Percentiles rank a stretch among this genome's conserved stretches.
Evolutionary conservation across 2,329 filamentous ascomycete genomes (phyloP).

Genomic region (Stagonosporopsis chrysanthemi): DNA sequence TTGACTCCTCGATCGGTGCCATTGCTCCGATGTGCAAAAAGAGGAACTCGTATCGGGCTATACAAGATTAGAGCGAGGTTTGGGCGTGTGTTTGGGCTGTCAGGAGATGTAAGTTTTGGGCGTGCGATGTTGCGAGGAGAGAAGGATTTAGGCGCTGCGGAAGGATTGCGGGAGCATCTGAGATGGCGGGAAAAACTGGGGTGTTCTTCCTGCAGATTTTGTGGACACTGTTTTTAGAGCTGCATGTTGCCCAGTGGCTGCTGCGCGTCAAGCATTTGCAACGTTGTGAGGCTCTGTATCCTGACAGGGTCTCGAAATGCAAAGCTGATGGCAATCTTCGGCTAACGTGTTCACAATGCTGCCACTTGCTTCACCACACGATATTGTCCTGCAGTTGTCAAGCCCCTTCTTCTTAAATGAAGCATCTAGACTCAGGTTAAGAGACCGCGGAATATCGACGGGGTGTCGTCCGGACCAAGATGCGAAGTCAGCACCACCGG

Average conservation of each 20-base stretch:
- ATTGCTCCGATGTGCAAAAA: slow-evolving; percentile 2
- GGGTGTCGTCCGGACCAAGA: neutral
- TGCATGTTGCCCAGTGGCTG: neutral
- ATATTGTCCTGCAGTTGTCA: neutral
- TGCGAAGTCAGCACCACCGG: neutral
- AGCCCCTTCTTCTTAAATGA: neutral
- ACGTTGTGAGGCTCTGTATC: neutral
- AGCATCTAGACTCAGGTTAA: neutral
- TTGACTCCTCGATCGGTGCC: neutral
- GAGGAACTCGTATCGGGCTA: neutral
- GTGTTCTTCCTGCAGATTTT: neutral
- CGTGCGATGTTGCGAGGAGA: slow-evolving; percentile 7
- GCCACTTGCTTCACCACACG: neutral
- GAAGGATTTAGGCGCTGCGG: slow-evolving; percentile 8
- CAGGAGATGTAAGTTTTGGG: neutral
- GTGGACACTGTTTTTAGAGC: neutral
- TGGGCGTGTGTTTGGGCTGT: neutral
- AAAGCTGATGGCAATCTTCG: neutral
- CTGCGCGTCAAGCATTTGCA: neutral
- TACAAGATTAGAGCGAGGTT: neutral
- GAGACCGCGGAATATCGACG: neutral
- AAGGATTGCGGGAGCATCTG: slow-evolving; percentile 19
- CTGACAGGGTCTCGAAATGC: neutral
- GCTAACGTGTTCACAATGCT: neutral
- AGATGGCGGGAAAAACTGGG: neutral